Percentiles rank a stretch among this genome's conserved stretches.
These are phyloP conservation scores for Kodamaea restingae DNA, from an alignment of 805 yeast genomes.

Conservation along the genomic window DNA sequence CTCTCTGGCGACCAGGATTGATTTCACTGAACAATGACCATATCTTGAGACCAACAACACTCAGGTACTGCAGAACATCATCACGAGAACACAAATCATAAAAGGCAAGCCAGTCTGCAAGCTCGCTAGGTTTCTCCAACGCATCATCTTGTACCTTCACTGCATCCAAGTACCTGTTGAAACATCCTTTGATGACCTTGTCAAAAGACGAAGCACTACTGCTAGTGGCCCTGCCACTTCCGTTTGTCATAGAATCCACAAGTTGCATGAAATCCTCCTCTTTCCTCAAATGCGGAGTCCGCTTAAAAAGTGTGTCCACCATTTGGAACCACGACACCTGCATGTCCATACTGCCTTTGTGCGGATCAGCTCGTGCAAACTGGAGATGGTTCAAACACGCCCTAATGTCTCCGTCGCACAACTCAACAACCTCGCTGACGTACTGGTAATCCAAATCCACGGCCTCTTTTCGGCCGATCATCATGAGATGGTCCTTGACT, in stretches of 20 bases:
- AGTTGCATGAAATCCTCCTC: slow-evolving; percentile 48
- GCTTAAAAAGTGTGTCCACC: slow-evolving; percentile 57
- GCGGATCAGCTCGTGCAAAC: slow-evolving; percentile 39
- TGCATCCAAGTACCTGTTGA: slow-evolving; percentile 57
- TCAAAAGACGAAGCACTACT: slow-evolving; percentile 47
- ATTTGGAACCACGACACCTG: slow-evolving; percentile 64
- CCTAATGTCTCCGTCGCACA: slow-evolving; percentile 79
- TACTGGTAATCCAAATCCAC: slow-evolving; percentile 45
- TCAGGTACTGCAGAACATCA: slow-evolving; percentile 42
- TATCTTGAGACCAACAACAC: slow-evolving; percentile 56
- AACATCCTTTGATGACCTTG: slow-evolving; percentile 68
- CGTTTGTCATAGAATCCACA: slow-evolving; percentile 41
- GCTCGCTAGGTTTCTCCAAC: slow-evolving; percentile 50
- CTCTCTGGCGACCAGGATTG: slow-evolving; percentile 25
- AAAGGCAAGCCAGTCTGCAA: slow-evolving; percentile 76
- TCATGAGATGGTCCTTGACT: slow-evolving; percentile 37
- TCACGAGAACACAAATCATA: slow-evolving; percentile 49
- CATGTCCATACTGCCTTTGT: slow-evolving; percentile 49
- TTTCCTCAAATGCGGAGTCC: slow-evolving; percentile 44
- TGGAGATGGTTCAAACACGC: slow-evolving; percentile 82
- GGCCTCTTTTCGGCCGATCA: slow-evolving; percentile 53
- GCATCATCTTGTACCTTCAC: slow-evolving; percentile 61
- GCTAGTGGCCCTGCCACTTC: slow-evolving; percentile 32
- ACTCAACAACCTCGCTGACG: slow-evolving; percentile 61
- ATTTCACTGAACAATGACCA: slow-evolving; percentile 63